Base-by-base conservation (phyloP, 2,329 filamentous ascomycete species). In the Lecanicillium sp. region DNA sequence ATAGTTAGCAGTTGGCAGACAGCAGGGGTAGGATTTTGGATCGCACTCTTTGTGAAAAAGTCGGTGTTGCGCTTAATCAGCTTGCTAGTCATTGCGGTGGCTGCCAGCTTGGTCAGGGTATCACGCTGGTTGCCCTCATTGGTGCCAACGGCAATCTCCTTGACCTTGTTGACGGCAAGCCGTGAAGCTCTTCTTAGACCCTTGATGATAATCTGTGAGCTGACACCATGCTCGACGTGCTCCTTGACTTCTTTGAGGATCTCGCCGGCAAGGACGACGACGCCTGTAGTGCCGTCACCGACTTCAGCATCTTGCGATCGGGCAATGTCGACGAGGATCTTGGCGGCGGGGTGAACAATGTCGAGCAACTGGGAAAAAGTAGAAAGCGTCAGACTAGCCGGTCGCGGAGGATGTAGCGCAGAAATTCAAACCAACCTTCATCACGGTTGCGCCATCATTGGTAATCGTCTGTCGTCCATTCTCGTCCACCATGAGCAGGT, bases 261-360 rank as follows among this genome's bases (percentile, higher is more conserved):
- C 68, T 96, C 90, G 46, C 92, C 92, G n/a, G 92, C 92, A 43
- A 98, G 68, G 18, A 98, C 90, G 33, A 98, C 92, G 16, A 98
- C 92, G 3, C 89, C 95, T 17, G 92, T 98, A 41, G 92, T 98
- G 54, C 92, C 92, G 59, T 98, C 92, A 54, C 92, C 92, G 42
- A 98, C 92, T 72, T 98, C 92, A 51, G 92, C 92, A 63, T 98
- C 92, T 82, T 98, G 92, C 59, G 90, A 96, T 66, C 92, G 83
- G 48, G 92, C 90, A 58, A 98, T 98, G 61, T 98, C 92, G 63
- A 92, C 94, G 56, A 98, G 84, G 62, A 98, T 92, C 63, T 89
- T 83, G 53, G 92, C 92, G 51, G 92, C 92, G 51, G 92, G 92
- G 70, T 98, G 92, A 46, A 98, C 86, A 55, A 98, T 96, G 61